Percentiles rank a stretch among this genome's conserved stretches.
Evolutionary conservation across 2,329 filamentous ascomycete genomes (phyloP).

Genomic region (Pleomassaria siparia): DNA sequence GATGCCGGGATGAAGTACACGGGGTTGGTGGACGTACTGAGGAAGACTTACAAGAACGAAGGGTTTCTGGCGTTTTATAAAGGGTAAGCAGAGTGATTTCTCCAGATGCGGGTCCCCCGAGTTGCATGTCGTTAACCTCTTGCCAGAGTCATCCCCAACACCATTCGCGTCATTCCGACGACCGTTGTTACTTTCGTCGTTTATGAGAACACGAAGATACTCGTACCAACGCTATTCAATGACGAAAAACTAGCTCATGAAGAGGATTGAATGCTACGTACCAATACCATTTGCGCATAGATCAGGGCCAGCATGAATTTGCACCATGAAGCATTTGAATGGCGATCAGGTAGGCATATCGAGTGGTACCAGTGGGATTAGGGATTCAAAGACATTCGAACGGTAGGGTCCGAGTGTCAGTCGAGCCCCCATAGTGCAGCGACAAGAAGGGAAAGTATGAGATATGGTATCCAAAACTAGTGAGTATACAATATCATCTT

Average conservation of each 20-base stretch:
- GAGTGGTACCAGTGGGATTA: no score
- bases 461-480: no score
- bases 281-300: not conserved
- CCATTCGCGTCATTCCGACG: constrained; percentile 88
- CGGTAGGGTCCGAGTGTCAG: no score
- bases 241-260: constrained; percentile 38
- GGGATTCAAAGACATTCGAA: no score
- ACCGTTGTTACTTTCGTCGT: constrained; percentile 97
- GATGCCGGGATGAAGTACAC: constrained; percentile 75
- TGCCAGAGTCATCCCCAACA: constrained; percentile 69
- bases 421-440: no score
- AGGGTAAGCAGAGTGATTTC: constrained; percentile 62
- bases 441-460: no score
- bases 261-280: constrained; percentile 25
- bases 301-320: not conserved
- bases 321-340: not conserved
- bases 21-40: constrained; percentile 69
- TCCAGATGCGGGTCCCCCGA: no score
- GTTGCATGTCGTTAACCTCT: constrained; percentile 2
- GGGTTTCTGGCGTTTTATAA: constrained; percentile 86
- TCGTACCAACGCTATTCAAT: constrained; percentile 54
- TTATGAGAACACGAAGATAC: constrained; percentile 87
- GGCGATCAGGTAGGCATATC: constrained; percentile 8
- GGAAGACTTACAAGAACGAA: constrained; percentile 76
- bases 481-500: no score